phyloP scores from a whole-genome alignment of 306 rosid species.

The Macrotyloma uniflorum region DNA sequence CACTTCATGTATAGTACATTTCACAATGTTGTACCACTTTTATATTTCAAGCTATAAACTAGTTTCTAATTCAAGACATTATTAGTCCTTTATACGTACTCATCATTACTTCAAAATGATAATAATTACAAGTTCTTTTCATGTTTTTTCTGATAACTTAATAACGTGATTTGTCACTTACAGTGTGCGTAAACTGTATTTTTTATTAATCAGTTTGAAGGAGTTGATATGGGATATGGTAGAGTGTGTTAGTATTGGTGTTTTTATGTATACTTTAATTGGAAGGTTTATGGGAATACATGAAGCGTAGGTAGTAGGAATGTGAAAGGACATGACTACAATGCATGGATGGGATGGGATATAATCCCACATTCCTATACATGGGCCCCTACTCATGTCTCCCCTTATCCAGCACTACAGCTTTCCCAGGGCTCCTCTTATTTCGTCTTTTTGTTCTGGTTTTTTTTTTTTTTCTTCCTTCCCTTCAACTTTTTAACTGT shows the following conservation, averaged over 20 bases:
- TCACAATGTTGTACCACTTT: neutral
- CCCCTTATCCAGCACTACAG: conserved; percentile 69
- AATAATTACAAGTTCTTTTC: neutral
- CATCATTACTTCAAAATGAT: too few relatives aligned
- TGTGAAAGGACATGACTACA: conserved; percentile 39
- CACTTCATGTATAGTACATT: neutral
- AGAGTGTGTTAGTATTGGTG: neutral
- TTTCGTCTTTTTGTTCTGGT: conserved; percentile 34
- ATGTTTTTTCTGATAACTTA: neutral
- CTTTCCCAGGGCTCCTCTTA: conserved; percentile 45
- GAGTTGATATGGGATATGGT: neutral
- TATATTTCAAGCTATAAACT: too few relatives aligned
- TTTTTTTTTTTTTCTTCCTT: neutral
- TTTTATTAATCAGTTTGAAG: too few relatives aligned
- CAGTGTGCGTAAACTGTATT: too few relatives aligned
- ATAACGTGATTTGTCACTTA: neutral
- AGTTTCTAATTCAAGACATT: too few relatives aligned
- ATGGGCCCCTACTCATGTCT: conserved; percentile 68
- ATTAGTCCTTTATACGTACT: too few relatives aligned
- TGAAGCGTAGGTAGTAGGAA: conserved; percentile 29
- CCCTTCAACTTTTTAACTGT: neutral
- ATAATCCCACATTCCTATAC: conserved; percentile 53
- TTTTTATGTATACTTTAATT: neutral
- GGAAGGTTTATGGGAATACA: conserved; percentile 5
- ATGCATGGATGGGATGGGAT: conserved; percentile 50